Base-by-base conservation (phyloP, 1,284 basidiomycete species). In the Naganishia sp. region DNA sequence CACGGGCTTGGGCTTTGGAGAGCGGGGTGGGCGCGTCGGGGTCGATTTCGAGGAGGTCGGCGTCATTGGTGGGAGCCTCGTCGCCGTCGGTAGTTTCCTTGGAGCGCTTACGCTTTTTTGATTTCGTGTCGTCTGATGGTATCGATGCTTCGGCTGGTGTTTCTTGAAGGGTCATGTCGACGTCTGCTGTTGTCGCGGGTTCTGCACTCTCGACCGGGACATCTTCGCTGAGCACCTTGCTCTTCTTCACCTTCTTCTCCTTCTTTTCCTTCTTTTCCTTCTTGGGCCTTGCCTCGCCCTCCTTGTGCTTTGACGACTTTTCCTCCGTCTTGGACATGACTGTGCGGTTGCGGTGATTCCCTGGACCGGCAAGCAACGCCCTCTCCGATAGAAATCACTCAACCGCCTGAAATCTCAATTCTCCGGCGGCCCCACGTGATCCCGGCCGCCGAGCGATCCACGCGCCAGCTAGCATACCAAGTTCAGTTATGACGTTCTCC, bases 1-100 rank as follows among this genome's bases (percentile, higher is more conserved):
- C 76, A 61, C 80, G 71, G n/a, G 71, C 64, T 64, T 79, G 78
- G 21, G 77, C 77, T 69, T 79, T 79, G 39, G 76, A 78, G n/a
- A 80, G 64, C 3, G 80, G 80, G 7, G 75, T 75, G 1, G 76
- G 76, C 6, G 75, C 74, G 23, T 69, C 69, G 6, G 78, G 68
- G 61, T 81, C 77, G 66, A 81, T 78, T 66, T 79, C 78, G 41
- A 80, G 72, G 50, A 77, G 69, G 63, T 73, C 70, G 47, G 58
- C 71, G 55, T 76, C 74, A 31, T 65, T 65, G 13, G 65, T 62
- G 17, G 6, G 10, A 7, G 69, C 70, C n/a, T n/a, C n/a, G 4
- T 70, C 67, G 39, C 63, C 65, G 13, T 54, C 57, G 2, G 39
- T 25, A 17, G 43, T 32, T 10, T 53, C 35, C 23, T 47, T 28